Evolutionary conservation across 495 filamentous ascomycete genomes (phyloP).

Genomic region (Penicillium argentinense): DNA sequence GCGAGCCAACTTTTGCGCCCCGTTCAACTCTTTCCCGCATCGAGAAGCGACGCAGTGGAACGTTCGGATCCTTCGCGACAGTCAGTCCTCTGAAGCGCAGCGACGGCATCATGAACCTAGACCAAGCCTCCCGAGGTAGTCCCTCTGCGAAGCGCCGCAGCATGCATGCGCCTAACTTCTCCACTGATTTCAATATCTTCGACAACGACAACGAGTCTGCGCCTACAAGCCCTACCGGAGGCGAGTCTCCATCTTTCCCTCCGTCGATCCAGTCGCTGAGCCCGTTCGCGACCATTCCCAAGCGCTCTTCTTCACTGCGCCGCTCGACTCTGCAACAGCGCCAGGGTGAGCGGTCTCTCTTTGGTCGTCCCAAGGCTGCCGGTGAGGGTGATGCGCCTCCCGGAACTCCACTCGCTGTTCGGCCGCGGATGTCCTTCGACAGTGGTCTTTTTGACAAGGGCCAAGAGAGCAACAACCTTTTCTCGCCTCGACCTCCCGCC

Average conservation of each 20-base stretch:
- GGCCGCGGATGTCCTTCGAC: slow-evolving; percentile 76
- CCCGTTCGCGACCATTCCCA: slow-evolving; percentile 46
- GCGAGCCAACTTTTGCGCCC: slow-evolving; percentile 47
- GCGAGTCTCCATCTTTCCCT: slow-evolving; percentile 25
- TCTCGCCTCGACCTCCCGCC: slow-evolving; percentile 42
- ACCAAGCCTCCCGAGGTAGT: slow-evolving; percentile 72
- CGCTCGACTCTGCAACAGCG: slow-evolving; percentile 88
- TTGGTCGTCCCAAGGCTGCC: slow-evolving; percentile 44
- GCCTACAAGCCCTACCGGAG: slow-evolving; percentile 24
- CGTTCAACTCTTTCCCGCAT: slow-evolving; percentile 45
- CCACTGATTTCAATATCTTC: slow-evolving; percentile 70
- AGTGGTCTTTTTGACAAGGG: slow-evolving; percentile 59
- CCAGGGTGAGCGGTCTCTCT: slow-evolving; percentile 61
- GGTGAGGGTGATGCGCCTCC: slow-evolving; percentile 31
- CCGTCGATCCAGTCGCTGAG: slow-evolving; percentile 33
- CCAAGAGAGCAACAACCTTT: slow-evolving; percentile 61
- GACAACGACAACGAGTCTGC: slow-evolving; percentile 42
- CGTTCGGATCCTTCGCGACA: slow-evolving; percentile 52
- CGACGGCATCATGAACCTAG: slow-evolving; percentile 85
- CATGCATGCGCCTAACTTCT: slow-evolving; percentile 64
- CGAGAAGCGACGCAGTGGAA: slow-evolving; percentile 49
- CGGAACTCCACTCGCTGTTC: slow-evolving; percentile 42
- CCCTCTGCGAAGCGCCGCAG: slow-evolving; percentile 86
- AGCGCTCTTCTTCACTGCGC: slow-evolving; percentile 67
- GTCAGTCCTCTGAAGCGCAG: slow-evolving; percentile 90